A percentile compares a stretch with the other conserved stretches of the same genome.
Evolutionary conservation across 1,284 basidiomycete species (phyloP).

Genomic region (Pterula multifida): DNA sequence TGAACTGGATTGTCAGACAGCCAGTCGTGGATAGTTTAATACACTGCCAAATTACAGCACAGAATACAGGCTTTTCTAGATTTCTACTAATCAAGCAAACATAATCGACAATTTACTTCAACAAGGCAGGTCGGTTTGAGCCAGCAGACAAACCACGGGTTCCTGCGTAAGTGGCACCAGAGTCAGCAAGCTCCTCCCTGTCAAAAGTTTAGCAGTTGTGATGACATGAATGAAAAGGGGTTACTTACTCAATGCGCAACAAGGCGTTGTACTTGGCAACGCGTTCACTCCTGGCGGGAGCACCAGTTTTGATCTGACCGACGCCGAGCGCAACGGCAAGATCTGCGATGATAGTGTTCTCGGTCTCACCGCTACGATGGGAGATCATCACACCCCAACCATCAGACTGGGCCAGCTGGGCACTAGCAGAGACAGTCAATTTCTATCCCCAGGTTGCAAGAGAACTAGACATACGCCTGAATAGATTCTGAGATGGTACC

Average conservation of each 20-base stretch:
- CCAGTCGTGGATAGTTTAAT: too few species aligned
- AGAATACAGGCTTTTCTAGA: neutral
- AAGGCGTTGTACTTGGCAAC: conserved; percentile 90
- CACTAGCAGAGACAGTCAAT: conserved; percentile 33
- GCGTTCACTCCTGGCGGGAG: conserved; percentile 87
- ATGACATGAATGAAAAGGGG: conserved; percentile 2
- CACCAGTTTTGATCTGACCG: conserved; percentile 98
- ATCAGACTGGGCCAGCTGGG: conserved; percentile 92
- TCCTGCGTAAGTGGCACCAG: conserved; percentile 63
- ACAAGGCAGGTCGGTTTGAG: conserved; percentile 56
- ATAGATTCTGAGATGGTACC: conserved; percentile 99
- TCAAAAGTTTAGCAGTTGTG: conserved; percentile 12
- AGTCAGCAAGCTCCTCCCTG: conserved; percentile 67
- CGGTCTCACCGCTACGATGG: conserved; percentile 95
- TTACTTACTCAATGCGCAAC: conserved; percentile 78
- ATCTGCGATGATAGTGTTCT: conserved; percentile 96
- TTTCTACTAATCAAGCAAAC: neutral
- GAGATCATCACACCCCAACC: conserved; percentile 99
- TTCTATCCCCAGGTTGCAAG: conserved; percentile 3
- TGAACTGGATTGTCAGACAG: too few species aligned
- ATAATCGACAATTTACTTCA: conserved; percentile 33
- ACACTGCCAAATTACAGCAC: neutral
- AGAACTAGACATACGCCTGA: conserved; percentile 56
- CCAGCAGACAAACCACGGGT: conserved; percentile 75
- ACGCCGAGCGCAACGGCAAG: conserved; percentile 88